Evolutionary conservation across 1,284 basidiomycete species (phyloP).

Genomic region (Anthracocystis setariae): DNA sequence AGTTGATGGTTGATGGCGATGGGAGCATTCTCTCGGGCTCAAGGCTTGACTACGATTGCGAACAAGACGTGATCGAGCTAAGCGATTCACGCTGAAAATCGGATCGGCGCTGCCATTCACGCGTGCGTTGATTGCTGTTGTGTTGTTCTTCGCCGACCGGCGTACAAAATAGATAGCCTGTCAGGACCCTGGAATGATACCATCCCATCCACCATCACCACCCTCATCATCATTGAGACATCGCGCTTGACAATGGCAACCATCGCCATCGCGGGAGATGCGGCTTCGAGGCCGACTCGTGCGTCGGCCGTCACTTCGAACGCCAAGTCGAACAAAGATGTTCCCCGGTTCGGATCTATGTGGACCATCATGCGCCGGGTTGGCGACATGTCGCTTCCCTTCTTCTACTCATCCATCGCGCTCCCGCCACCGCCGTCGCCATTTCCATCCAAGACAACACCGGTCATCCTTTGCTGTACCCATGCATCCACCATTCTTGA

Average conservation of each 20-base stretch:
- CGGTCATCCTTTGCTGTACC: constrained; percentile 50
- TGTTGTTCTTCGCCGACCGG: too few species aligned
- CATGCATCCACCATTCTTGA: constrained; percentile 71
- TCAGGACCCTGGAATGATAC: not conserved
- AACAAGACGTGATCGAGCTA: too few species aligned
- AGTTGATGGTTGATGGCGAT: too few species aligned
- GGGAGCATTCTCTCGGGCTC: too few species aligned
- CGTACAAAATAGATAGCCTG: too few species aligned
- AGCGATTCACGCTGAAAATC: too few species aligned
- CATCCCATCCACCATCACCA: not conserved
- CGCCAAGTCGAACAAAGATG: constrained; percentile 3
- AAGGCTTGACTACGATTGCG: too few species aligned
- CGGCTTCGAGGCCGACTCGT: not conserved
- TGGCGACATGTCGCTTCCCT: constrained; percentile 45
- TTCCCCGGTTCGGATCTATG: constrained; percentile 48
- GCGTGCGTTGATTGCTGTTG: too few species aligned
- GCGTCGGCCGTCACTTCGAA: constrained; percentile 15
- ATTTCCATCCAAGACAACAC: constrained; percentile 31
- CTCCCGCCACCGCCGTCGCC: constrained; percentile 17
- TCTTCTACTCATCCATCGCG: constrained; percentile 50
- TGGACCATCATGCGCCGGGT: constrained; percentile 57
- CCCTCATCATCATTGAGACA: not conserved
- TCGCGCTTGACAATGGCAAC: not conserved
- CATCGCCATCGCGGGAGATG: constrained; percentile 8
- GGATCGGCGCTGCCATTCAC: too few species aligned